Evolutionary conservation across 441 rosid species (phyloP), one percentile per base, ranked within the genome.

Genomic region (Pelargonium cotyledonis): DNA sequence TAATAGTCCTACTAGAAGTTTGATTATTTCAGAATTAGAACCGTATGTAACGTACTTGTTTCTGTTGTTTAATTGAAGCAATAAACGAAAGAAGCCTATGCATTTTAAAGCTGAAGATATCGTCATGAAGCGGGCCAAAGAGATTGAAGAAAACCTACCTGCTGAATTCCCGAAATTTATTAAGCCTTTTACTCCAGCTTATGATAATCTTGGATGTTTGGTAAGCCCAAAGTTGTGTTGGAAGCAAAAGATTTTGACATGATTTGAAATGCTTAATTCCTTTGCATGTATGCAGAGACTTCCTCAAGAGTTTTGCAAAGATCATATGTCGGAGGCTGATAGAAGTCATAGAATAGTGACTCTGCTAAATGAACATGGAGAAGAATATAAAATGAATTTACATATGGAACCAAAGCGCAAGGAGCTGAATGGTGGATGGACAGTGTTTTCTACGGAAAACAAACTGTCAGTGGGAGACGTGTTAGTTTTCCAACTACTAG

Each of bases 341-440:
- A 53, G 16, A 53, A 15, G 60, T 53, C 21, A 53, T 21, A 53
- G 8, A 53, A 15, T 21, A 53, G 60, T 53, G 60, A 53, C 60
- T 53, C 60, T 53, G 21, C 2, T 53, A 14, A 53, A 53, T 53
- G 60, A 53, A 53, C 4, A 1, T 14, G 60, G 18, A 14, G 60
- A n/a, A 53, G 60, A 53, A 53, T 53, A 53, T n/a, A 53, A n/a
- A n/a, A 53, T 53, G 60, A 53, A 53, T 53, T 53, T 53, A 53
- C 18, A 6, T 15, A 14, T 53, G 60, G 60, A 53, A 53, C 60
- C 60, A 53, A 53, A 18, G 60, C 60, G 60, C 2, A 53, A 53
- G 60, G 60, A 53, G 60, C 60, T 53, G 60, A 53, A 53, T 53
- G 60, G 60, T 53, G 60, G 60, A 53, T 53, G 60, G 60, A 14